phyloP scores from a whole-genome alignment of 805 yeast species.

The Saccharomycopsis sp. region DNA sequence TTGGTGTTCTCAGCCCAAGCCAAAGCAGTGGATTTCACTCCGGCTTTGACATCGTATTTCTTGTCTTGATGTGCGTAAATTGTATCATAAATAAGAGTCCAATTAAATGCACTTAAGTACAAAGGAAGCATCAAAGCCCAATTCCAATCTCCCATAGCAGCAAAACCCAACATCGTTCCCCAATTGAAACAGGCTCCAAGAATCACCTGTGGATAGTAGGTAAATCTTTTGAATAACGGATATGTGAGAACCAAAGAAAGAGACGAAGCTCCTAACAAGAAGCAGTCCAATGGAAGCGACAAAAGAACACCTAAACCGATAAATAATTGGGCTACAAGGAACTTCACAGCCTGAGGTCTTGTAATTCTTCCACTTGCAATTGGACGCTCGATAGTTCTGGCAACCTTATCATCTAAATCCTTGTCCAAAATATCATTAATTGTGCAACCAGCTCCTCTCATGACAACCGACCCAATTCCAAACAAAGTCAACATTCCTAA shows the following conservation, averaged over 20 bases:
- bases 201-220: constrained; percentile 89
- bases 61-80: constrained; percentile 98
- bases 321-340: constrained; percentile 65
- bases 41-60: constrained; percentile 77
- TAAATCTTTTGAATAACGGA: constrained; percentile 90
- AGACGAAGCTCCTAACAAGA: constrained; percentile 74
- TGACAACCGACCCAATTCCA: constrained; percentile 77
- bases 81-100: constrained; percentile 97
- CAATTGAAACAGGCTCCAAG: constrained; percentile 82
- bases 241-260: constrained; percentile 75
- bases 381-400: constrained; percentile 88
- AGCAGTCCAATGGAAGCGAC: constrained; percentile 73
- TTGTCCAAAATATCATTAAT: constrained; percentile 86
- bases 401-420: constrained; percentile 76
- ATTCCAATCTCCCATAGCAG: constrained; percentile 88
- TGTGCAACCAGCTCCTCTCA: constrained; percentile 98
- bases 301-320: constrained; percentile 69
- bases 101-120: constrained; percentile 67
- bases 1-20: constrained; percentile 86
- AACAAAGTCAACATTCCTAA: constrained; percentile 59
- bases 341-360: constrained; percentile 59
- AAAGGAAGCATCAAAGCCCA: constrained; percentile 72
- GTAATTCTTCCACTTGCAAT: constrained; percentile 80
- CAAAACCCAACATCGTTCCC: constrained; percentile 92
- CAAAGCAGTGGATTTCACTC: constrained; percentile 91